Evolutionary conservation across 371 early-diverging fungal genomes (phyloP).

Genomic region (Mucor irregularis): DNA sequence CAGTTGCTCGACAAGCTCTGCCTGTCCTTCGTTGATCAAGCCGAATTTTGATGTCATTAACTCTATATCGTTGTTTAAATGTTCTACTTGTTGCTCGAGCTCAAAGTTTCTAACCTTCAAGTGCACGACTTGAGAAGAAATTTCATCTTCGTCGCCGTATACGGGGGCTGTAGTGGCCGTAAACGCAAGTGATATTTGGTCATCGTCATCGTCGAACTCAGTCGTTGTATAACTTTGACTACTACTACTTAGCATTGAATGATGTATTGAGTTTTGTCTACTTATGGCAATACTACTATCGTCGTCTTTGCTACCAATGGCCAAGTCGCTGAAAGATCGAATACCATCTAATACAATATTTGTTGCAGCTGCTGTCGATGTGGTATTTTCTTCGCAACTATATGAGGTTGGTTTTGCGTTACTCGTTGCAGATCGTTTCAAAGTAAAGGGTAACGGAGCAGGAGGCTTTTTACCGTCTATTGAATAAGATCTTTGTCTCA

Average conservation of each 20-base stretch:
- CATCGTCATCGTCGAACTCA: neutral
- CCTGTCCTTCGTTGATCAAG: conserved; percentile 50
- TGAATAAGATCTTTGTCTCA: too few species aligned
- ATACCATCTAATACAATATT: neutral
- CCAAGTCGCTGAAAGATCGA: neutral
- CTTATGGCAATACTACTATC: neutral
- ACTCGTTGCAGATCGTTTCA: too few species aligned
- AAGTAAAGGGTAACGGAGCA: too few species aligned
- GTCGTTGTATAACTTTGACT: neutral
- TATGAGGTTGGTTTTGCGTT: too few species aligned
- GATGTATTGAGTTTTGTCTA: conserved; percentile 5
- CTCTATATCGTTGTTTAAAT: conserved; percentile 29
- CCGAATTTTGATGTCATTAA: conserved; percentile 30
- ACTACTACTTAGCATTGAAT: neutral
- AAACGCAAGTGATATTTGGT: neutral
- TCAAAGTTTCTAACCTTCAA: conserved; percentile 36
- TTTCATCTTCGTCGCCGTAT: neutral
- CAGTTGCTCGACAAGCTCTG: conserved; percentile 39
- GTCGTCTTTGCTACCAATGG: neutral
- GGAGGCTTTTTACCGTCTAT: too few species aligned
- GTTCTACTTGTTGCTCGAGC: conserved; percentile 36
- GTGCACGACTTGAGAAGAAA: conserved; percentile 29
- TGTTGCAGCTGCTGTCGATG: neutral
- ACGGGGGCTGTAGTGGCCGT: neutral
- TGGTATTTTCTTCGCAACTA: too few species aligned